Conservation (phyloP, 2,329 filamentous ascomycete genomes). For the Balansia obtecta region DNA sequence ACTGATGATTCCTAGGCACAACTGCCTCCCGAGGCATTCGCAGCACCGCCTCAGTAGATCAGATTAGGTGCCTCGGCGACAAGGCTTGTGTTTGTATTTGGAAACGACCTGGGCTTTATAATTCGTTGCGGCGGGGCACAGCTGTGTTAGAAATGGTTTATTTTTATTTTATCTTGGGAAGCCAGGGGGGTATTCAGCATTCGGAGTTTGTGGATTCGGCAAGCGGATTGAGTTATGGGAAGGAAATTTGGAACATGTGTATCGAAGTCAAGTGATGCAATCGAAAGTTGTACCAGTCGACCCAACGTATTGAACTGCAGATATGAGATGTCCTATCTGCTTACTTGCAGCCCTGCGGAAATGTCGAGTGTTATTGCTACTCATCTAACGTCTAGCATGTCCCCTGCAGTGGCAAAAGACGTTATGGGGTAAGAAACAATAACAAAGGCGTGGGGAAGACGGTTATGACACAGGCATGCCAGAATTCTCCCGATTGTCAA, state of each 20-base stretch:
- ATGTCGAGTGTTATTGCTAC: no score
- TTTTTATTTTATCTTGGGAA: not conserved
- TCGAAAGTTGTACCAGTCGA: not conserved
- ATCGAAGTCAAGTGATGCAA: not conserved
- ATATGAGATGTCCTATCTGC: no score
- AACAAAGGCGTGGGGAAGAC: no score
- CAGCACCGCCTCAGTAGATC: conserved; percentile 5
- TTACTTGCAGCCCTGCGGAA: no score
- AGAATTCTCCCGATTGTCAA: no score
- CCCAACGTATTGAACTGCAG: not conserved
- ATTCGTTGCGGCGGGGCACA: no score
- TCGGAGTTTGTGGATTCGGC: conserved; percentile 4
- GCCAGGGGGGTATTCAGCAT: not conserved
- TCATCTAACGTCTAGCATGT: no score
- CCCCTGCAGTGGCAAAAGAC: no score
- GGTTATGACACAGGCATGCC: no score
- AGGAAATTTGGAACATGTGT: not conserved
- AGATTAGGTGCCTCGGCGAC: not conserved
- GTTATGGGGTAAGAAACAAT: no score
- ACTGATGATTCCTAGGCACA: conserved; percentile 10
- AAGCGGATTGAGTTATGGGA: not conserved
- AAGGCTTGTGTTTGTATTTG: not conserved
- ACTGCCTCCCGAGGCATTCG: conserved; percentile 17
- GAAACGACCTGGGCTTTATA: not conserved
- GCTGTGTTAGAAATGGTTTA: no score